Base-by-base conservation (phyloP, 345 rosid genomes). In the Zanthoxylum bungeanum region DNA sequence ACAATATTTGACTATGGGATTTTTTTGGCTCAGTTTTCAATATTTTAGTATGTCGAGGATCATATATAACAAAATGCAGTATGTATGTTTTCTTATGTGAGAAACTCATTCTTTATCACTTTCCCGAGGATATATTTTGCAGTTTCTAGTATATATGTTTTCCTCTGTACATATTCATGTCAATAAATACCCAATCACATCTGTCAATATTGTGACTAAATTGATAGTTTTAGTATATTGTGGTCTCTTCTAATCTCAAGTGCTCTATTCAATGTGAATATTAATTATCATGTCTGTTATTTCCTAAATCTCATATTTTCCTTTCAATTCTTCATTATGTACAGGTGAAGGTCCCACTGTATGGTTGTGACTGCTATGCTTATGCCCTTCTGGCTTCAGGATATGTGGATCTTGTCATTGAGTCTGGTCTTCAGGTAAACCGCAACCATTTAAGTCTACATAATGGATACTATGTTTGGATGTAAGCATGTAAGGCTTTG, bases 281-380 rank as follows among this genome's bases (percentile, higher is more conserved):
- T 44, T 25, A 25, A 68, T 16, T 17, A n/a, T n/a, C 19, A 1
- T 33, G 24, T 64, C 19, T 28, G 7, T 17, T 64, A 12, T 11
- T 64, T 64, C 52, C 11, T 37, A 55, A 53, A 37, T 31, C 22
- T 28, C 21, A 55, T 36, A 4, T 62, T 49, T 44, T 10, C 5
- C 3, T 66, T 49, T 28, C 73, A 14, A 47, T 25, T 25, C 25
- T 66, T 61, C 25, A 42, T 40, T 27, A 17, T 79, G 53, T 71
- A 56, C 81, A 92, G 99, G 98, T 95, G 59, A 95, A 92, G 69
- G 87, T 91, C 66, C 91, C 98, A 30, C 63, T 95, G 75, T 95
- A 95, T 71, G 98, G 99, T 47, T 92, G 99, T 75, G 99, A 95
- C 79, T 95, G 99, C 85, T 92, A 95, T 47, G 98, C 98, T 64